Evolutionary conservation across 345 rosid species (phyloP).

Genomic region (Trapa incisa): DNA sequence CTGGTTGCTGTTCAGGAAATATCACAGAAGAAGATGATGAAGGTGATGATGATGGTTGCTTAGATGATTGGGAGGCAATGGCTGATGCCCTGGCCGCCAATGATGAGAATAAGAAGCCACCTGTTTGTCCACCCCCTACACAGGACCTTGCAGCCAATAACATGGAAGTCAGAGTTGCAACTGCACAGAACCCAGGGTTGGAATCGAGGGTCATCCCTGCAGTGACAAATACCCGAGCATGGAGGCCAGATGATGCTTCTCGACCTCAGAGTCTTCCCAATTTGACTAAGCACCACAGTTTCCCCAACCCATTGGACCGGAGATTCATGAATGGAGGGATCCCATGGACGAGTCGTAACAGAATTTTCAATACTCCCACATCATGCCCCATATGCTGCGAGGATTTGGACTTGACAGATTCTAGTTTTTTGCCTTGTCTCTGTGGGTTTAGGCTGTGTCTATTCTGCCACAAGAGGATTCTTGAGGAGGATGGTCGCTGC

Average conservation of each 20-base stretch:
- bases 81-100: slow-evolving; percentile 88
- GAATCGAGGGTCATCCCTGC: slow-evolving; percentile 20
- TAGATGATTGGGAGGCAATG: slow-evolving; percentile 95
- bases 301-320: slow-evolving; percentile 27
- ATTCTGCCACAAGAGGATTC: slow-evolving; percentile 91
- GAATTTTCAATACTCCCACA: slow-evolving; percentile 23
- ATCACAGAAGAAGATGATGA: slow-evolving; percentile 63
- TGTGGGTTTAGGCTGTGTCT: slow-evolving; percentile 91
- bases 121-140: slow-evolving; percentile 14
- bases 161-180: neutral
- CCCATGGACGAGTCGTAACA: slow-evolving; percentile 29
- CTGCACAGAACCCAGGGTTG: slow-evolving; percentile 11
- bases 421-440: slow-evolving; percentile 68
- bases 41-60: slow-evolving; percentile 47
- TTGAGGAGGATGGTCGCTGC: slow-evolving; percentile 85
- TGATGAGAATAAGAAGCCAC: slow-evolving; percentile 17
- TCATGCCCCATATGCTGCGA: slow-evolving; percentile 75
- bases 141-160: slow-evolving; percentile 12
- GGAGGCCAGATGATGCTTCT: slow-evolving; percentile 72
- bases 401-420: slow-evolving; percentile 75
- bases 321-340: slow-evolving; percentile 30
- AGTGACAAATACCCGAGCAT: slow-evolving; percentile 37
- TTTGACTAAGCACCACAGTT: slow-evolving; percentile 56
- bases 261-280: slow-evolving; percentile 79
- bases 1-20: slow-evolving; percentile 77